A percentile compares a stretch with the other conserved stretches of the same genome.
These are phyloP conservation scores for Chlamydomonas reinhardtii DNA, from an alignment of 163 green algal species.

Conservation along the genomic window DNA sequence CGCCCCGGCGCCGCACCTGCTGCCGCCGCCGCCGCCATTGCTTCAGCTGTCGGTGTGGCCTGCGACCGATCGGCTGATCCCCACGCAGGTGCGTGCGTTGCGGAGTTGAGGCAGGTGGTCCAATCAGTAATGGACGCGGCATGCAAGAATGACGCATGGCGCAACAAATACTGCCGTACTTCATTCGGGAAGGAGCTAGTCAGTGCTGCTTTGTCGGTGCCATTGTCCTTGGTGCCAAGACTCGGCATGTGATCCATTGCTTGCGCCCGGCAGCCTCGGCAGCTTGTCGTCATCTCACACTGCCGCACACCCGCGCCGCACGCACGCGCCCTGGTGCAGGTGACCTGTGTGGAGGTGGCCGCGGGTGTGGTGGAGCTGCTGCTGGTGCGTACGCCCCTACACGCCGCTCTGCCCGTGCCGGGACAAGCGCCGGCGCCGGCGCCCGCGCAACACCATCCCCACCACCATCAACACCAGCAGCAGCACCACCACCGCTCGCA, in stretches of 20 bases:
- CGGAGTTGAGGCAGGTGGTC: neutral
- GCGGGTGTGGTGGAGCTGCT: slow-evolving; percentile 31
- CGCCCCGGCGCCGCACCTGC: neutral
- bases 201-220: too few relatives aligned
- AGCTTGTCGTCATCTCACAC: too few relatives aligned
- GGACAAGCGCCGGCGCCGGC: too few relatives aligned
- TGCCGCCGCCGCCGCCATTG: slow-evolving; percentile 7
- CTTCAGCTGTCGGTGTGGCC: neutral
- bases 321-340: slow-evolving; percentile 4
- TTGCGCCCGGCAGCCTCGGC: too few relatives aligned
- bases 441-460: neutral
- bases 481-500: neutral
- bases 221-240: too few relatives aligned
- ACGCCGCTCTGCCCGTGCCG: neutral
- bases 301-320: too few relatives aligned
- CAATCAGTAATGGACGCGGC: too few relatives aligned
- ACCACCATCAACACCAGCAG: neutral
- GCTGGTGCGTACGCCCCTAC: neutral
- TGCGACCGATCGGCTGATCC: slow-evolving; percentile 33
- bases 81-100: slow-evolving; percentile 30
- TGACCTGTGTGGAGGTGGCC: slow-evolving; percentile 36
- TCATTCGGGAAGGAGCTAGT: too few relatives aligned
- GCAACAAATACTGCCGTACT: too few relatives aligned
- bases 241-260: too few relatives aligned
- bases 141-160: too few relatives aligned